Evolutionary conservation across 1,139 yeast species (phyloP).

Genomic region (Taphrina betulina): DNA sequence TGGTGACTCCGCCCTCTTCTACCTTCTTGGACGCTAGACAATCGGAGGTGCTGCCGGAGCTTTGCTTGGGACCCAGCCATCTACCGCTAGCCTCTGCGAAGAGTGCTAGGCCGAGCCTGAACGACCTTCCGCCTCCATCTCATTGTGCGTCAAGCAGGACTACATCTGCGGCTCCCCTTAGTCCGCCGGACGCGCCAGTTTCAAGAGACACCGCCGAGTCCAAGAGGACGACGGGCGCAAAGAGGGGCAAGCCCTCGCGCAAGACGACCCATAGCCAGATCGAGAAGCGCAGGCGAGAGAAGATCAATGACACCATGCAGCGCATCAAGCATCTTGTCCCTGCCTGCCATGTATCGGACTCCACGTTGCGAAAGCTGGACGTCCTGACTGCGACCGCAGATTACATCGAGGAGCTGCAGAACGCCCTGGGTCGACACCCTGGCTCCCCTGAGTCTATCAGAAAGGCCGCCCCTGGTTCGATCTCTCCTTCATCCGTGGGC

Average conservation of each 20-base stretch:
- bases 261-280: constrained; percentile 69
- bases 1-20: constrained; percentile 27
- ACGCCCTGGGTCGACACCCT: constrained; percentile 12
- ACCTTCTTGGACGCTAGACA: constrained; percentile 5
- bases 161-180: not conserved
- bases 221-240: not conserved
- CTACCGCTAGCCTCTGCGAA: not conserved
- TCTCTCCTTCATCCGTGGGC: too few species aligned
- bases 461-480: not conserved
- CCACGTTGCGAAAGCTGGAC: constrained; percentile 76
- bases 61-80: constrained; percentile 10
- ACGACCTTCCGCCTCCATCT: not conserved
- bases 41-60: constrained; percentile 22
- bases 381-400: constrained; percentile 79
- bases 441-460: not conserved
- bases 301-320: constrained; percentile 79
- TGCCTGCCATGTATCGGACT: constrained; percentile 61
- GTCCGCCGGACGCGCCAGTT: not conserved
- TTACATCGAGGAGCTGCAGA: constrained; percentile 45
- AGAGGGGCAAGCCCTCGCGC: constrained; percentile 43
- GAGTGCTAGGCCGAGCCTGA: not conserved
- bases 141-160: not conserved
- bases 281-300: constrained; percentile 73
- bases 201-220: not conserved
- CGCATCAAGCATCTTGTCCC: constrained; percentile 76